Conservation (phyloP, 257 asterid genomes). For the Sherardia arvensis region DNA sequence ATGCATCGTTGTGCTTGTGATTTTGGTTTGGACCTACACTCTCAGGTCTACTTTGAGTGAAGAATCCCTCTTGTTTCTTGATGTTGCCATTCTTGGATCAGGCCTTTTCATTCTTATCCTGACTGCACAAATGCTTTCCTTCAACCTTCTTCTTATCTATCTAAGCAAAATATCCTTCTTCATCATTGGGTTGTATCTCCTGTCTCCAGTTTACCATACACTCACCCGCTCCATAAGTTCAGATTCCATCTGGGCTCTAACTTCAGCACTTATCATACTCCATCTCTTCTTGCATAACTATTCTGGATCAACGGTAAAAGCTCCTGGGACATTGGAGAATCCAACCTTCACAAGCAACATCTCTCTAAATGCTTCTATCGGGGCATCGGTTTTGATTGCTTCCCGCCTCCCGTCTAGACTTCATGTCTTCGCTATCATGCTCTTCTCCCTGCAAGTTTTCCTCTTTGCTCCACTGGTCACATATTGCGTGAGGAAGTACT, state of each 20-base stretch:
- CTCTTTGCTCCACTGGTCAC: conserved; percentile 79
- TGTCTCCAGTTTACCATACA: conserved; percentile 80
- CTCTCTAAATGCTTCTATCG: conserved; percentile 63
- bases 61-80: conserved; percentile 49
- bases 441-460: conserved; percentile 83
- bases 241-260: conserved; percentile 85
- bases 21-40: conserved; percentile 80
- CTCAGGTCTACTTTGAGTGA: conserved; percentile 50
- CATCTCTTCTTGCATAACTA: conserved; percentile 39
- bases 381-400: conserved; percentile 83
- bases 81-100: conserved; percentile 49
- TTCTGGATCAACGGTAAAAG: conserved; percentile 37
- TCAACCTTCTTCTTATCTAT: conserved; percentile 41
- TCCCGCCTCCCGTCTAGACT: conserved; percentile 87
- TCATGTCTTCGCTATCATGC: conserved; percentile 67
- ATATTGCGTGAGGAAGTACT: conserved; percentile 56
- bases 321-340: conserved; percentile 54
- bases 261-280: conserved; percentile 49
- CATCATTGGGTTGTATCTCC: conserved; percentile 52
- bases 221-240: conserved; percentile 83
- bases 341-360: conserved; percentile 39
- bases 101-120: conserved; percentile 60
- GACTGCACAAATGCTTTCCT: conserved; percentile 60
- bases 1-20: conserved; percentile 76
- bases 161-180: conserved; percentile 60